Conservation (phyloP, 2,329 filamentous ascomycete genomes). For the Elsinoe australis region DNA sequence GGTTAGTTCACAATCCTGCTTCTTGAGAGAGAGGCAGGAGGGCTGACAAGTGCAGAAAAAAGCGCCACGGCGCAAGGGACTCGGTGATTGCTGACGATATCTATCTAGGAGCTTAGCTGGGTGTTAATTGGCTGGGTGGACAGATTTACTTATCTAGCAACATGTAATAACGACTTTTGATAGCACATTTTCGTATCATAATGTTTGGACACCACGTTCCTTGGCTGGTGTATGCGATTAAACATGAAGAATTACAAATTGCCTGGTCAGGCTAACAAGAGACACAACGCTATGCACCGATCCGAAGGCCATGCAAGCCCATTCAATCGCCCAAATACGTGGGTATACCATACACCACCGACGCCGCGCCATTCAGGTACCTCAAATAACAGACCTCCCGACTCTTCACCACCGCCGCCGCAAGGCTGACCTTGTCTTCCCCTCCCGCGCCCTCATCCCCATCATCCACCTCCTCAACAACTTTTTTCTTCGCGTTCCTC, state of each 20-base stretch:
- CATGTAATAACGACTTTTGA: too few relatives aligned
- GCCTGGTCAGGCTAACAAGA: too few relatives aligned
- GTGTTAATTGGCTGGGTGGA: too few relatives aligned
- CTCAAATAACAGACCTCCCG: constrained; percentile 74
- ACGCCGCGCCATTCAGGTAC: constrained; percentile 88
- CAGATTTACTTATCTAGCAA: too few relatives aligned
- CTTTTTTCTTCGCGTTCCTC: constrained; percentile 28
- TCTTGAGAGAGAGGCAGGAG: constrained; percentile 17
- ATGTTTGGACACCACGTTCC: too few relatives aligned
- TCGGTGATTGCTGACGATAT: not conserved
- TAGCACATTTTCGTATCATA: too few relatives aligned
- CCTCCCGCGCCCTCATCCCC: constrained; percentile 24
- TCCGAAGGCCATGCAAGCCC: too few relatives aligned
- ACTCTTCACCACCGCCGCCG: constrained; percentile 72
- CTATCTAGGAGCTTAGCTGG: not conserved
- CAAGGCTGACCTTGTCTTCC: constrained; percentile 46
- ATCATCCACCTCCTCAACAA: constrained; percentile 25
- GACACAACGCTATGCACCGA: too few relatives aligned
- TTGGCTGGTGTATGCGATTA: too few relatives aligned
- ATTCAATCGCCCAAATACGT: constrained; percentile 57
- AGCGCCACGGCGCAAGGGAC: not conserved
- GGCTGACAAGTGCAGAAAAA: not conserved
- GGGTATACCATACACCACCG: constrained; percentile 90
- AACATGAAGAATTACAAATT: too few relatives aligned
- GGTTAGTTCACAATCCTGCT: constrained; percentile 17